Base-by-base conservation (phyloP, 2,329 filamentous ascomycete genomes). In the Leptographium flavum region DNA sequence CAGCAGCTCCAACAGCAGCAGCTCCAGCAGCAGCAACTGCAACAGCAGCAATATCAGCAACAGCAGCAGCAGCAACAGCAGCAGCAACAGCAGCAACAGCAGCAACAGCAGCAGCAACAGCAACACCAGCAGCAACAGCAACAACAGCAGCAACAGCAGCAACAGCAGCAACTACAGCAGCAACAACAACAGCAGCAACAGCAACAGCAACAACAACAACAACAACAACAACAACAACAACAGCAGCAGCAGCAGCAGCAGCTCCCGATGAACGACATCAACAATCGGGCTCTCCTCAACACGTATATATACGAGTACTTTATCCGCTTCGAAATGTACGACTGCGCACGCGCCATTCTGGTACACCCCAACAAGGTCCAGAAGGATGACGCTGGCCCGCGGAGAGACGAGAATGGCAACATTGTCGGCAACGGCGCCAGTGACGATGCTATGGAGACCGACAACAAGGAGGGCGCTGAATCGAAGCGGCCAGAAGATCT, bases 271-370 rank as follows among this genome's bases (percentile, higher is more conserved):
- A 67, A 63, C 52, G 67, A 70, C 41, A 37, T 42, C 2, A 61
- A 59, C 49, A 69, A 67, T 53, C 75, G 73, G 52, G 66, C 71
- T 41, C 65, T 79, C 48, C 72, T 92, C 43, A 88, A 90, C 65
- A 90, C 85, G 19, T 88, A 88, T 61, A 92, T 92, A 53, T 92
- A 90, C 70, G 85, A 92, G 58, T 90, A 92, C 61, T 90, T 96
- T 53, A 69, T 95, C 53, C 86, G 84, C 57, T 83, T 87, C 61
- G 75, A 79, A 54, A 86, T 94, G 73, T 82, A 76, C 58, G 84
- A 92, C 53, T 82, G 84, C 59, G 92, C 92, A 53, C 79, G 86
- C 54, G 74, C 80, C 41, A 70, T 94, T 49, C 65, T 85, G 46
- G 76, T 83, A 52, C 72, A 82, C 57, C 76, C 72, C 48, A 67